Percentiles rank a stretch among this genome's conserved stretches.
Conservation (phyloP, 1,284 basidiomycete genomes). For the Moniliella sp. region DNA sequence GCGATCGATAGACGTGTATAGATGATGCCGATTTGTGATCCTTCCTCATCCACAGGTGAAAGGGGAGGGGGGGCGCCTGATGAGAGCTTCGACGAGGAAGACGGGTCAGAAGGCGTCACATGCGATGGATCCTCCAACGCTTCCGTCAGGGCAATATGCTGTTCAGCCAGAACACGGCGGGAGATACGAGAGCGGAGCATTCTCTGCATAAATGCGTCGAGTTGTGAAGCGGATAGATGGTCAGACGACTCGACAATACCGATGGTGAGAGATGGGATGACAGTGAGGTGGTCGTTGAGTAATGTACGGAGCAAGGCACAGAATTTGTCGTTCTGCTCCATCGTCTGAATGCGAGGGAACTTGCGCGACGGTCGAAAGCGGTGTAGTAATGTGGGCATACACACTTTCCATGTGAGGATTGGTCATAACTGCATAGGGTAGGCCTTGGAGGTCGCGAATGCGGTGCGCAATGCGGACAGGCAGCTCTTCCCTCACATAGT, state of each 20-base stretch:
- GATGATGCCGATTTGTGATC: conserved; percentile 55
- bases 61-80: conserved; percentile 1
- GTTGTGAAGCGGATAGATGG: conserved; percentile 51
- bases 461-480: conserved; percentile 74
- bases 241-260: conserved; percentile 41
- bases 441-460: conserved; percentile 58
- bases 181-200: conserved; percentile 79
- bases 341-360: conserved; percentile 51
- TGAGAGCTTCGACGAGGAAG: conserved; percentile 13
- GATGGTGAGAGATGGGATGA: conserved; percentile 15
- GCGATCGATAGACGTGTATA: conserved; percentile 53
- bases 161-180: conserved; percentile 63
- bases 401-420: conserved; percentile 63
- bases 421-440: conserved; percentile 70
- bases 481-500: conserved; percentile 62
- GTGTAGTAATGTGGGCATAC: conserved; percentile 44
- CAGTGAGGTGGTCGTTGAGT: conserved; percentile 46
- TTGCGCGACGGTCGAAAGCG: conserved; percentile 44
- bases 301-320: conserved; percentile 49
- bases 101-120: too few relatives aligned
- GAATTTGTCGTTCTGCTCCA: conserved; percentile 57
- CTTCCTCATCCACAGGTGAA: conserved; percentile 3
- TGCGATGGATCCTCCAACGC: conserved; percentile 35
- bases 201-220: conserved; percentile 68
- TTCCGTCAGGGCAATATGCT: conserved; percentile 61